Base-by-base conservation (phyloP, 2,329 filamentous ascomycete species). In the Helotiales sp. region DNA sequence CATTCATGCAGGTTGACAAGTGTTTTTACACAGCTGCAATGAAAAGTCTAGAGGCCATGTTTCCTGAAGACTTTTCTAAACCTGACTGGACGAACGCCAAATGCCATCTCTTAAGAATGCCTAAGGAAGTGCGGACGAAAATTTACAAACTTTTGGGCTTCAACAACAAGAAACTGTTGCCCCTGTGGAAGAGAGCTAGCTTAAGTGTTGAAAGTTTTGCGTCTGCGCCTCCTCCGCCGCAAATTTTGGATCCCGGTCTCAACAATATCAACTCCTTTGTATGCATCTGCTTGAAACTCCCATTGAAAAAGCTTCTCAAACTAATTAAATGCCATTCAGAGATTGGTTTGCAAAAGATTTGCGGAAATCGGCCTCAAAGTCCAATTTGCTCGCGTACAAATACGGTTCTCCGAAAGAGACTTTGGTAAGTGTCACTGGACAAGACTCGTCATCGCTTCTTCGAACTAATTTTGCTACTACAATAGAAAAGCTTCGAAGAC, bases 311-410 rank as follows among this genome's bases (percentile, higher is more conserved):
- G 40, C 17, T 45, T 45, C 7, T 34, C 57, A 63, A 80, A 81
- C 22, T 15, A 72, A 79, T 54, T 55, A 78, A 15, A 74, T 67
- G 83, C 7, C 22, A n/a, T 34, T 85, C 69, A 77, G 84, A 70
- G 63, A 24, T 76, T 82, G 63, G 80, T 81, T 7, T 85, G 83
- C 76, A 81, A 79, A 73, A 77, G 80, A 59, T 85, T 85, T 73
- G 80, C 83, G 40, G 79, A 82, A 54, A 76, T 86, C 49, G 85
- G 83, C 15, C 81, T 83, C 26, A 79, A 81, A 17, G 80, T 84
- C 71, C 81, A 85, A 67, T 86, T 85, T 74, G 80, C 81, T 15
- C 79, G 82, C 85, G 60, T 83, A 80, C n/a, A 82, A 24, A 65
- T 82, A 60, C 78, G 84, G 58, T 85, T 86, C 73, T 84, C 83